phyloP scores from a whole-genome alignment of 2,329 filamentous ascomycete genomes.

The Calonectria pauciramosa region DNA sequence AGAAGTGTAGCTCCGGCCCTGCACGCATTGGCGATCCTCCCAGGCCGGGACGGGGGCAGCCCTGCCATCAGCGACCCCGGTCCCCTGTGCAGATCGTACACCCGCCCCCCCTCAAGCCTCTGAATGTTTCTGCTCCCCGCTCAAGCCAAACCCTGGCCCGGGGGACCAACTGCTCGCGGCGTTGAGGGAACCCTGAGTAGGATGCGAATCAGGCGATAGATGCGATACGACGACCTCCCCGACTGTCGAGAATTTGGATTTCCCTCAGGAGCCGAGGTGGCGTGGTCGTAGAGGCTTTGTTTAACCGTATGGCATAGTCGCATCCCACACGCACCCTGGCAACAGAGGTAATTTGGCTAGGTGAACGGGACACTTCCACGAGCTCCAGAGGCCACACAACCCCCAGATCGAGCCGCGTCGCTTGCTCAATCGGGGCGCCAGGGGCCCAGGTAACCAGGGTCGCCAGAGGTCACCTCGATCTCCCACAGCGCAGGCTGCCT shows the following conservation, averaged over 20 bases:
- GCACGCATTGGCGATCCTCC: conserved; percentile 43
- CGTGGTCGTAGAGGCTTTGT: conserved; percentile 42
- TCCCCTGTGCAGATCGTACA: conserved; percentile 46
- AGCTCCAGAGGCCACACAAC: conserved; percentile 33
- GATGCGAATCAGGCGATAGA: conserved; percentile 33
- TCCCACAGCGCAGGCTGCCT: conserved; percentile 23
- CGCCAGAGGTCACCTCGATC: conserved; percentile 34
- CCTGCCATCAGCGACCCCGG: conserved; percentile 40
- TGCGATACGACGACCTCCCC: conserved; percentile 38
- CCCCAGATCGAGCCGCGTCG: conserved; percentile 39
- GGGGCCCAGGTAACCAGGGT: conserved; percentile 25
- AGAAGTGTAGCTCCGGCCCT: conserved; percentile 30
- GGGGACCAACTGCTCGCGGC: conserved; percentile 4
- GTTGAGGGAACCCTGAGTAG: neutral
- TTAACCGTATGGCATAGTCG: conserved; percentile 41
- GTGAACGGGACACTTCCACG: conserved; percentile 27
- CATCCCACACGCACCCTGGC: conserved; percentile 37
- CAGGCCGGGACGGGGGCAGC: conserved; percentile 34
- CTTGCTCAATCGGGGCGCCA: conserved; percentile 35
- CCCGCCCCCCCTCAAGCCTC: conserved; percentile 30
- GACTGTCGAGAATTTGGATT: conserved; percentile 31
- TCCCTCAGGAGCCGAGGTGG: conserved; percentile 47
- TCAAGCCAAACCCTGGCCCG: conserved; percentile 17
- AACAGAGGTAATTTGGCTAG: conserved; percentile 36
- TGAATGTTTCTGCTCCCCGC: conserved; percentile 23